Evolutionary conservation across 2,329 filamentous ascomycete genomes (phyloP), one percentile per base, ranked within the genome.

Genomic region (Xylariaceae sp.): DNA sequence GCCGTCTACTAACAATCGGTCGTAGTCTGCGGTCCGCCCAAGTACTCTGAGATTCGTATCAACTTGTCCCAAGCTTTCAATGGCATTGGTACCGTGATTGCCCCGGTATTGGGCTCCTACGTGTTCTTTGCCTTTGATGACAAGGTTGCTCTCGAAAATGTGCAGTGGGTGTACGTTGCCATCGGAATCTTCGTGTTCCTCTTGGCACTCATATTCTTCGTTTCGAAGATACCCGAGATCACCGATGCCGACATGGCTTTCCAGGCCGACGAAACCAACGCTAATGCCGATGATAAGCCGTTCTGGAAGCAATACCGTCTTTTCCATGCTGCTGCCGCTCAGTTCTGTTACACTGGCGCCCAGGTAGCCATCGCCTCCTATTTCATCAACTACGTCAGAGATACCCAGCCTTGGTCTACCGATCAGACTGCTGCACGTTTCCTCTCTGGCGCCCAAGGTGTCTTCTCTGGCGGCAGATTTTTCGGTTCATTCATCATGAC

Each of bases 51-150:
- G 59, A 80, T 91, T 62, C 84, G 89, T 64, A 85, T 92, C 76
- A 89, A 92, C 74, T 76, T 91, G 55, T 86, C 88, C 0, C 88
- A 92, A 72, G 87, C 87, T 56, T 87, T 92, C 75, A 89, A 92
- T 69, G 89, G 87, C 56, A 83, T 91, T 52, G 88, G 88, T 42
- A 87, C 87, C 7, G 85, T 91, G 52, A 78, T 91, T 45, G 88
- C 88, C 0, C 88, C 89, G 1, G 82, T 90, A 0, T 77, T 92
- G 7, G 89, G 87, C 49, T 88, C 86, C 1, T 86, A 87, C 61
- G 87, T 88, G 58, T 88, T 92, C 74, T 92, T 92, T 75, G 82
- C 80, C 58, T 81, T 83, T 52, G 78, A 80, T 58, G 80, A 83
- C 56, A 76, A 81, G 8, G 72, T 74, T 2, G 83, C 84, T 0